phyloP scores from a whole-genome alignment of 2,329 filamentous ascomycete genomes.

The Coniochaeta sp. region DNA sequence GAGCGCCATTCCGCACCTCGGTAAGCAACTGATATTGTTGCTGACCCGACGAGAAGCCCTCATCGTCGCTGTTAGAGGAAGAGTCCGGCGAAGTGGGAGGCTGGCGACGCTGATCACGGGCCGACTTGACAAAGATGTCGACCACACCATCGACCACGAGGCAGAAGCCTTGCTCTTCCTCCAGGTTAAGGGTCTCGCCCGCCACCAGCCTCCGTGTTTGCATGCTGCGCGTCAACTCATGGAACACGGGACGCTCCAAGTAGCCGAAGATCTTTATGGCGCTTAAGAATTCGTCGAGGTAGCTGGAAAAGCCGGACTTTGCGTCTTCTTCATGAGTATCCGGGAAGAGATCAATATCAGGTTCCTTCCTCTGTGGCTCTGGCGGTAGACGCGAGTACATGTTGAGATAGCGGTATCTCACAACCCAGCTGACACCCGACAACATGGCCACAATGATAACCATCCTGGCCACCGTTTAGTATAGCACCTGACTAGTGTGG shows the following conservation, averaged over 20 bases:
- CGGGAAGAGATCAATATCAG: conserved; percentile 89
- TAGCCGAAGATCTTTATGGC: conserved; percentile 99
- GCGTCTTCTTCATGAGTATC: conserved; percentile 84
- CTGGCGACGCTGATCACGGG: conserved; percentile 40
- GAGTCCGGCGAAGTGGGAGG: conserved; percentile 30
- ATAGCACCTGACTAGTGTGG: conserved; percentile 3
- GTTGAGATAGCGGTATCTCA: conserved; percentile 91
- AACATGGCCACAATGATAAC: conserved; percentile 70
- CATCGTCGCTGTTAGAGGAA: conserved; percentile 57
- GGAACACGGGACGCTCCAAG: conserved; percentile 90
- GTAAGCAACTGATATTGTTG: conserved; percentile 93
- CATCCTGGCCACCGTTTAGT: conserved; percentile 43
- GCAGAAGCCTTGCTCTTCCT: conserved; percentile 98
- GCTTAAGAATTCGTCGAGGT: conserved; percentile 94
- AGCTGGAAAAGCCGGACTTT: conserved; percentile 90
- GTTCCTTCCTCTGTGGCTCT: conserved; percentile 92
- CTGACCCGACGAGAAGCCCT: conserved; percentile 52
- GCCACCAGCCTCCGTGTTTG: conserved; percentile 95
- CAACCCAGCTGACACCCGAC: conserved; percentile 87
- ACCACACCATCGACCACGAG: conserved; percentile 93
- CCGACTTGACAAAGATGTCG: conserved; percentile 96
- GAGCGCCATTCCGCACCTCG: conserved; percentile 94
- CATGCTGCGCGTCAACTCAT: conserved; percentile 96
- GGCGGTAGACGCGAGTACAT: conserved; percentile 93
- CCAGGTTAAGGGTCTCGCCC: conserved; percentile 87